Percentiles rank a stretch among this genome's conserved stretches.
Evolutionary conservation across 345 rosid species (phyloP).

Genomic region (Camelina laxa): DNA sequence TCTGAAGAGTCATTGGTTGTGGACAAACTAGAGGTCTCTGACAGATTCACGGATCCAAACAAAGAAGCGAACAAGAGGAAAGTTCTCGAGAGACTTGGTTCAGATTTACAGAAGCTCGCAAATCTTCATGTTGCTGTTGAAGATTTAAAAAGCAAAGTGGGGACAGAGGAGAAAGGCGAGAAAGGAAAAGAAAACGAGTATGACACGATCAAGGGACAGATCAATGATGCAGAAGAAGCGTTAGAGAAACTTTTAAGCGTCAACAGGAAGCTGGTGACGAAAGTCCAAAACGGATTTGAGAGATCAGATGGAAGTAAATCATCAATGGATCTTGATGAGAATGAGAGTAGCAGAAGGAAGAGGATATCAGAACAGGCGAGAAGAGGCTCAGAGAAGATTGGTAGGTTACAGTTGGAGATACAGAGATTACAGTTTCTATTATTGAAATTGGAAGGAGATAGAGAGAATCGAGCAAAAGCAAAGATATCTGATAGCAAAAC

Average conservation of each 20-base stretch:
- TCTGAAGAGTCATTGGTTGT: constrained; percentile 70
- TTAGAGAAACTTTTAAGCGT: constrained; percentile 62
- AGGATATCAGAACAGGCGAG: constrained; percentile 75
- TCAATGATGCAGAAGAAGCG: constrained; percentile 77
- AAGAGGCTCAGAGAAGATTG: constrained; percentile 83
- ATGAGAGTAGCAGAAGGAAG: constrained; percentile 50
- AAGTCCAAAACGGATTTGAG: constrained; percentile 53
- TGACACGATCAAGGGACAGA: constrained; percentile 71
- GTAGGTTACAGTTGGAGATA: constrained; percentile 86
- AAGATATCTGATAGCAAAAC: constrained; percentile 55
- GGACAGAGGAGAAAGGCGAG: constrained; percentile 60
- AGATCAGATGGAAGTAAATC: constrained; percentile 55
- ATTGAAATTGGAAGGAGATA: constrained; percentile 70
- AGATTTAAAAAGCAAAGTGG: constrained; percentile 81
- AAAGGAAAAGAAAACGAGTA: constrained; percentile 71
- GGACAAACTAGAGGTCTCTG: constrained; percentile 76
- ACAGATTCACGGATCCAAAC: constrained; percentile 58
- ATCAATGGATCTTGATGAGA: constrained; percentile 57
- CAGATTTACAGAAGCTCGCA: constrained; percentile 84
- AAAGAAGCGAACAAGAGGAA: constrained; percentile 65
- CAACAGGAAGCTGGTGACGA: constrained; percentile 65
- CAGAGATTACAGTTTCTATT: constrained; percentile 83
- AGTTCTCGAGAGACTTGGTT: constrained; percentile 86
- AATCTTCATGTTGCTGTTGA: constrained; percentile 78
- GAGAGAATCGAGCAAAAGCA: constrained; percentile 57